These are phyloP conservation scores for Scenedesmus sp. DNA, from an alignment of 163 green algal species.

Conservation along the genomic window DNA sequence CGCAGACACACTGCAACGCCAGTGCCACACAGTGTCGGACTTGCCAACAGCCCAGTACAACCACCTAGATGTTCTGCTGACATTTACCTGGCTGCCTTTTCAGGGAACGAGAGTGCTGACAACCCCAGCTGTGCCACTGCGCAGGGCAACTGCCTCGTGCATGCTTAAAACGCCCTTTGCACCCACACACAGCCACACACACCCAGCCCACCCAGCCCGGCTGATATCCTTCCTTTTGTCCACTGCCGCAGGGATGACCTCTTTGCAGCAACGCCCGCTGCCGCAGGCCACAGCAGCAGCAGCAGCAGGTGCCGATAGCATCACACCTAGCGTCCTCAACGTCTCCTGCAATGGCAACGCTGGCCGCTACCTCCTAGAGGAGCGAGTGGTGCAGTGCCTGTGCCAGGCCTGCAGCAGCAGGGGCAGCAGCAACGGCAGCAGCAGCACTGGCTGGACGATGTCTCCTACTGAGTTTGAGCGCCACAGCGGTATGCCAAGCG, in stretches of 20 bases:
- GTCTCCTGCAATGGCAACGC: constrained; percentile 41
- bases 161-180: too few species aligned
- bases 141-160: too few species aligned
- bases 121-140: too few species aligned
- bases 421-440: not conserved
- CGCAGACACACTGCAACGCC: too few species aligned
- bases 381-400: constrained; percentile 26
- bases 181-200: too few species aligned
- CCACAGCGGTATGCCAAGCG: constrained; percentile 73
- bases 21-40: too few species aligned
- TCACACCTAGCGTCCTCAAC: not conserved
- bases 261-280: not conserved
- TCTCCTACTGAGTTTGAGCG: constrained; percentile 85
- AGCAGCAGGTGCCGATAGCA: not conserved
- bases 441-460: constrained; percentile 54
- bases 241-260: not conserved
- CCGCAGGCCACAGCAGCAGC: not conserved
- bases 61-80: too few species aligned
- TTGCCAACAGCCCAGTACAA: too few species aligned
- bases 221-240: not conserved
- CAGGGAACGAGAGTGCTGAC: too few species aligned
- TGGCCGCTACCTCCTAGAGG: constrained; percentile 36
- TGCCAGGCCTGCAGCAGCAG: not conserved
- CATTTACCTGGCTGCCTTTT: too few species aligned
- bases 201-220: not conserved